Conservation (phyloP, 352 stramenopile species). For the Phytopythium delawarense region DNA sequence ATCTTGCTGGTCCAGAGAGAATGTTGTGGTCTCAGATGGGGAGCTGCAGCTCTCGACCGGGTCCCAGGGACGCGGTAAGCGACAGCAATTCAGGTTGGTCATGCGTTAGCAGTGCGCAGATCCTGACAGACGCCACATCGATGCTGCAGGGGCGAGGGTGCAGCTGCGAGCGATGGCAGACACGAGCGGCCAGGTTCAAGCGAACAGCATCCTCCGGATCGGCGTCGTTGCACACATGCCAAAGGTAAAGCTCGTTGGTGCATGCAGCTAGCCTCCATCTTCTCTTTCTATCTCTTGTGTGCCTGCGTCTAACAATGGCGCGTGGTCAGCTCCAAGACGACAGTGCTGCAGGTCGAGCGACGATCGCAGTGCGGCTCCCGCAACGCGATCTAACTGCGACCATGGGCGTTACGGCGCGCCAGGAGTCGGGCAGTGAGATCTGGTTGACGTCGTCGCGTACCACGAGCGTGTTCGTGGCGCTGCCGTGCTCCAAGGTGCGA, state of each 20-base stretch:
- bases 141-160: background rate
- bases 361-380: slow-evolving; percentile 21
- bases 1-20: slow-evolving; percentile 12
- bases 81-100: no score
- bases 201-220: background rate
- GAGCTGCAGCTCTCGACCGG: slow-evolving; percentile 12
- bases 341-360: slow-evolving; percentile 6
- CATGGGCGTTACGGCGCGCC: slow-evolving; percentile 13
- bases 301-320: no score
- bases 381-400: slow-evolving; percentile 21
- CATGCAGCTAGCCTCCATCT: background rate
- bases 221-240: background rate
- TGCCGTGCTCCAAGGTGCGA: slow-evolving; percentile 36
- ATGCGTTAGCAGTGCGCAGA: no score
- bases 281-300: no score
- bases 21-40: slow-evolving; percentile 12
- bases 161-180: background rate
- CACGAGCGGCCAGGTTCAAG: background rate
- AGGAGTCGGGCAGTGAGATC: slow-evolving; percentile 15
- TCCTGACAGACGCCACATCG: background rate
- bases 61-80: background rate
- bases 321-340: background rate
- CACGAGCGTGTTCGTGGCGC: slow-evolving; percentile 23
- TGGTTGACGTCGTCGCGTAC: slow-evolving; percentile 26
- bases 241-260: background rate